Base-by-base conservation (phyloP, 2,329 filamentous ascomycete species). In the Penicillium sp. region DNA sequence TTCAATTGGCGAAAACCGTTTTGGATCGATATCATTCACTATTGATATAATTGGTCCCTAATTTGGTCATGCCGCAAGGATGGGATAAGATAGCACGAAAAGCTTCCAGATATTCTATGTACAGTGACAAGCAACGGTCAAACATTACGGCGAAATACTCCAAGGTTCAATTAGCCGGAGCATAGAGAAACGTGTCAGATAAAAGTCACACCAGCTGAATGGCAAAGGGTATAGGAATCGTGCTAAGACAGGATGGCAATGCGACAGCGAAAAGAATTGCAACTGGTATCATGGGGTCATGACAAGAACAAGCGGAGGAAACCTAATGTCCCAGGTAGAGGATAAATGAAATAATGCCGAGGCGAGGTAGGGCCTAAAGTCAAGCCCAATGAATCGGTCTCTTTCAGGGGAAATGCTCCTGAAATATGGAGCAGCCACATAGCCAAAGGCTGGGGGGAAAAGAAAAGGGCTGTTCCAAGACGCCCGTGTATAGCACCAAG, bases 181-280 rank as follows among this genome's bases (percentile, higher is more conserved):
- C 24, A 13, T 8, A 46, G 21, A 50, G 22, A 33, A 16, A 21
- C 49, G 44, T 19, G 16, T 16, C 19, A 50, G 48, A 26, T 48
- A 50, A 51, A 51, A 49, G 31, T 43, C 49, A 53, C 48, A 46
- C 35, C 41, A 53, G 48, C 41, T 55, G 46, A 33, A 19, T 27
- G 51, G 49, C 48, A 58, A 37, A 59, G 60, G 61, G 62, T 64
- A 64, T 64, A 63, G 56, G 56, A 31, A 19, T 35, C 43, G 26
- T 27, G 52, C n/a, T 44, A 48, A 27, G 27, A 53, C 14, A 19
- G 53, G 35, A 39, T n/a, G 27, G 31, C 39, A 46, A 51, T 59
- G 46, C 43, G 33, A 54, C 49, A 54, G 48, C 48, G 55, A 58
- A 35, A 39, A 53, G n/a, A 52, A 49, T 44, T 56, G 48, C 44